Evolutionary conservation across 176 grass and related monocot species (phyloP).

Genomic region (Tuctoria greenei): DNA sequence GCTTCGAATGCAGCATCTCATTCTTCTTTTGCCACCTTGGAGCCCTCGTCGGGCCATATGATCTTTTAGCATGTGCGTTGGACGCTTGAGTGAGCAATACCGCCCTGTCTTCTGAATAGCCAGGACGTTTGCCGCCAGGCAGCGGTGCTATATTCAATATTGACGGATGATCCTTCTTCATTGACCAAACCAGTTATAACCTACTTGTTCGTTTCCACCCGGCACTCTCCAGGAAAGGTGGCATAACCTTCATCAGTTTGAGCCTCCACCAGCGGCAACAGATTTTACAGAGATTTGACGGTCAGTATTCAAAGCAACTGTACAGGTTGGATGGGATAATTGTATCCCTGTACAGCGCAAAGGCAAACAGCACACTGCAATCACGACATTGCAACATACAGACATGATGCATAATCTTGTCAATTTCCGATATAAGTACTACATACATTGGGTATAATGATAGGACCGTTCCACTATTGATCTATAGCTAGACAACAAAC

Average conservation of each 20-base stretch:
- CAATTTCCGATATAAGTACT: conserved; percentile 31
- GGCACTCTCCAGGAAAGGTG: too few relatives aligned
- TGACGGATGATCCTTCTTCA: too few relatives aligned
- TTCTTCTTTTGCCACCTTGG: too few relatives aligned
- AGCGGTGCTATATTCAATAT: too few relatives aligned
- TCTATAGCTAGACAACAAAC: conserved; percentile 38
- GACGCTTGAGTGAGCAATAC: too few relatives aligned
- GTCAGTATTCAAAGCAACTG: background rate
- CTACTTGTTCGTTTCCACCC: too few relatives aligned
- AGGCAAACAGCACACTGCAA: background rate
- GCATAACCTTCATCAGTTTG: background rate
- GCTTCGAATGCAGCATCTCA: too few relatives aligned
- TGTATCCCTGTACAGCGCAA: too few relatives aligned
- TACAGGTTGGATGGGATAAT: background rate
- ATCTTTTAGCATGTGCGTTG: too few relatives aligned
- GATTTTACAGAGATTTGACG: background rate
- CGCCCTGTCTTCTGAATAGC: too few relatives aligned
- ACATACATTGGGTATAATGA: conserved; percentile 34
- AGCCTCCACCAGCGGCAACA: background rate
- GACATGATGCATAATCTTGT: conserved; percentile 3
- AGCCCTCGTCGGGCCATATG: background rate
- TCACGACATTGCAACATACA: background rate
- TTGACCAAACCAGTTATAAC: too few relatives aligned
- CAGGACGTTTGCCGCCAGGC: too few relatives aligned
- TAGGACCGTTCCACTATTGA: conserved; percentile 15